A percentile compares a stretch with the other conserved stretches of the same genome.
Evolutionary conservation across 805 yeast genomes (phyloP).

Genomic region (Starmerella khaoyaiensis): DNA sequence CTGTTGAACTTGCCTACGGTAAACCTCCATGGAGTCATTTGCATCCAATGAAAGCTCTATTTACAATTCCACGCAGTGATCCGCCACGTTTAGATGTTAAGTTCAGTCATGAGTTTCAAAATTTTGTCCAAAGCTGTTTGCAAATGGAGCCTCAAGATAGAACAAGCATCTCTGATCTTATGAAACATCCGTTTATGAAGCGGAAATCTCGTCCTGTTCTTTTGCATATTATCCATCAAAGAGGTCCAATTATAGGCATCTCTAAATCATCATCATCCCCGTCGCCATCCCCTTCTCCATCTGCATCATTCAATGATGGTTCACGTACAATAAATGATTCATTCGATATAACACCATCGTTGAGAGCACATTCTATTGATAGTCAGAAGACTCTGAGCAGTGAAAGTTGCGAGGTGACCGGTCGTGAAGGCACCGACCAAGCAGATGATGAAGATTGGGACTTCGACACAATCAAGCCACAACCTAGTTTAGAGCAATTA

Average conservation of each 20-base stretch:
- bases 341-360: no score
- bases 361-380: no score
- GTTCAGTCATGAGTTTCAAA: slow-evolving; percentile 43
- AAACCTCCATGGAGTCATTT: slow-evolving; percentile 53
- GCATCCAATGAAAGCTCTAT: slow-evolving; percentile 42
- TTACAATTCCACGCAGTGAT: slow-evolving; percentile 37
- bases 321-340: no score
- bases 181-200: slow-evolving; percentile 49
- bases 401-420: no score
- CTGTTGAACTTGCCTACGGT: slow-evolving; percentile 57
- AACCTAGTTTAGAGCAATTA: slow-evolving; percentile 15
- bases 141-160: slow-evolving; percentile 55
- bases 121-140: slow-evolving; percentile 58
- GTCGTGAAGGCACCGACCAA: slow-evolving; percentile 3
- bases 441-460: slow-evolving; percentile 30
- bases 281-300: no score
- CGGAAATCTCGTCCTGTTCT: slow-evolving; percentile 15
- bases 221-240: slow-evolving; percentile 14
- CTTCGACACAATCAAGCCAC: slow-evolving; percentile 29
- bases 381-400: no score
- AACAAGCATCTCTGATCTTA: slow-evolving; percentile 48
- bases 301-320: no score
- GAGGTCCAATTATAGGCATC: no score
- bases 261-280: no score
- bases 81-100: slow-evolving; percentile 33